Percentiles rank a stretch among this genome's conserved stretches.
These are phyloP conservation scores for Trifolium subterraneum DNA, from an alignment of 306 rosid genomes.

Conservation along the genomic window DNA sequence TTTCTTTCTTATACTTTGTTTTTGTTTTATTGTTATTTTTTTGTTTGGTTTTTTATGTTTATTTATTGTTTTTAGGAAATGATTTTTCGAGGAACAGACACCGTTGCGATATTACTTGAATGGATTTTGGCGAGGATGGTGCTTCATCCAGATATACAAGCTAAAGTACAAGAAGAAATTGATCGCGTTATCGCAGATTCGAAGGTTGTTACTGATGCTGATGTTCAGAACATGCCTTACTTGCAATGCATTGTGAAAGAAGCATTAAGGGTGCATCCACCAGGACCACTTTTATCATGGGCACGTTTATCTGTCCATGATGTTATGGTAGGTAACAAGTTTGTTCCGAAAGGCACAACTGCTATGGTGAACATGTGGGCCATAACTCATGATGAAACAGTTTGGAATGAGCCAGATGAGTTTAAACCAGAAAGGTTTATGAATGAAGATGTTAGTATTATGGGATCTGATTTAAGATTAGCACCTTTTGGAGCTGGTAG, in stretches of 20 bases:
- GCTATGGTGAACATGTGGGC: conserved; percentile 94
- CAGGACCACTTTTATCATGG: conserved; percentile 86
- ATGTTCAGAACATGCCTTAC: conserved; percentile 64
- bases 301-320: conserved; percentile 76
- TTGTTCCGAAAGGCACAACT: conserved; percentile 68
- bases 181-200: conserved; percentile 38
- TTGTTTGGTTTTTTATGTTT: not conserved
- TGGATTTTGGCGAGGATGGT: conserved; percentile 93
- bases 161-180: conserved; percentile 60
- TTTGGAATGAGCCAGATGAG: conserved; percentile 56
- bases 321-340: conserved; percentile 52
- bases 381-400: conserved; percentile 58
- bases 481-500: conserved; percentile 87
- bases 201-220: conserved; percentile 47
- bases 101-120: conserved; percentile 79
- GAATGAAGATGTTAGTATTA: conserved; percentile 39
- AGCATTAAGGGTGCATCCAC: conserved; percentile 74
- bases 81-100: conserved; percentile 91
- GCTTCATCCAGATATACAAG: conserved; percentile 78
- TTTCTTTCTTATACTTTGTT: too few species aligned
- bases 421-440: conserved; percentile 70
- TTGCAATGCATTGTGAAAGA: conserved; percentile 77
- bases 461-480: conserved; percentile 75
- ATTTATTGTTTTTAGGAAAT: conserved; percentile 59
- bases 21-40: not conserved